Conservation (phyloP, 2,329 filamentous ascomycete species). For the Dactylellina cionopaga region DNA sequence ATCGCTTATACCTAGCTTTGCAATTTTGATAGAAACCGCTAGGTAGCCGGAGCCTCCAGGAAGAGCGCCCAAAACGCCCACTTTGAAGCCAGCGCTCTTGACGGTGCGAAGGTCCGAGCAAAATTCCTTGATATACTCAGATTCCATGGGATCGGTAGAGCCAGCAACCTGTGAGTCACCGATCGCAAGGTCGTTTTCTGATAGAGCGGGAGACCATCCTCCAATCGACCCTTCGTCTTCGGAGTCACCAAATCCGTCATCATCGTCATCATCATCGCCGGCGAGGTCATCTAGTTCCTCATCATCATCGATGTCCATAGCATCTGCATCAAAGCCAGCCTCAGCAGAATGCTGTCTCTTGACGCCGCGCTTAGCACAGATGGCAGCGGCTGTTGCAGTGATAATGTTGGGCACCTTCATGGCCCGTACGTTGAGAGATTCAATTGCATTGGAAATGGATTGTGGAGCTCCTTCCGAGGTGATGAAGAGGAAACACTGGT, state of each 20-base stretch:
- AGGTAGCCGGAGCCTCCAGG: constrained; percentile 66
- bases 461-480: constrained; percentile 63
- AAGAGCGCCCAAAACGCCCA: constrained; percentile 68
- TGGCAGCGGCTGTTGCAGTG: constrained; percentile 24
- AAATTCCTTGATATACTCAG: constrained; percentile 59
- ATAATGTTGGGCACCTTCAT: constrained; percentile 38
- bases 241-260: constrained; percentile 60
- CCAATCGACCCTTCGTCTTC: constrained; percentile 57
- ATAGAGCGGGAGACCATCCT: constrained; percentile 53
- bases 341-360: constrained; percentile 56
- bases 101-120: constrained; percentile 70
- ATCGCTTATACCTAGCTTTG: constrained; percentile 76
- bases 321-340: constrained; percentile 54
- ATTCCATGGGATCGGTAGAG: constrained; percentile 37
- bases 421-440: constrained; percentile 45
- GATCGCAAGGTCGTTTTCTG: constrained; percentile 46
- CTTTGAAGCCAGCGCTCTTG: constrained; percentile 74
- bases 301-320: constrained; percentile 59
- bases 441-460: constrained; percentile 59
- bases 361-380: constrained; percentile 37
- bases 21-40: constrained; percentile 74
- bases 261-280: constrained; percentile 59
- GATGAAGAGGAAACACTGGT: constrained; percentile 69
- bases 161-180: constrained; percentile 42
- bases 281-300: constrained; percentile 58